phyloP scores from a whole-genome alignment of 2,329 filamentous ascomycete species.

The Thelonectria rubi region DNA sequence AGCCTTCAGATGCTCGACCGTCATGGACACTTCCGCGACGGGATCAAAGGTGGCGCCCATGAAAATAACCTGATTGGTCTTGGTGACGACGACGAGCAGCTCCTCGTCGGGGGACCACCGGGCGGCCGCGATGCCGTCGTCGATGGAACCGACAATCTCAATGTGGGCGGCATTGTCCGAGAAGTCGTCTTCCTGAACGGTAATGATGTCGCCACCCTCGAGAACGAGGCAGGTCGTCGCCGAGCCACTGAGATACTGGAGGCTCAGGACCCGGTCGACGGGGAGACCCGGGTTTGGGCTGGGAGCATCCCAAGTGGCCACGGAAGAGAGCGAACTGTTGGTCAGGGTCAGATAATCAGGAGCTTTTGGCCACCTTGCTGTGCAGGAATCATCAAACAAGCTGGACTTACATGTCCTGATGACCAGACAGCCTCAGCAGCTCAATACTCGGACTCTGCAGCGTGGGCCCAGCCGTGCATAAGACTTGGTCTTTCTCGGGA shows the following conservation, averaged over 20 bases:
- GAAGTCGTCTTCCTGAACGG: conserved; percentile 73
- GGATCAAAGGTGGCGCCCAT: conserved; percentile 94
- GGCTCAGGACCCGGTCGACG: conserved; percentile 77
- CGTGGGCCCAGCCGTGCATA: conserved; percentile 87
- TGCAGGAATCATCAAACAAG: conserved; percentile 17
- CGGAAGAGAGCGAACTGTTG: conserved; percentile 46
- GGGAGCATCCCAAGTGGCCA: conserved; percentile 90
- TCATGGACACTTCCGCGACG: conserved; percentile 77
- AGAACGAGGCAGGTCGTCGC: conserved; percentile 82
- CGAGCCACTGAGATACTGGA: conserved; percentile 88
- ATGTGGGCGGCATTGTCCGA: conserved; percentile 74
- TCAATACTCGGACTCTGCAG: conserved; percentile 76
- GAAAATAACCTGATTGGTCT: conserved; percentile 80
- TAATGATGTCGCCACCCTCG: conserved; percentile 88
- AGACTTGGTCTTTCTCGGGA: conserved; percentile 75
- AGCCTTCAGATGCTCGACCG: conserved; percentile 79
- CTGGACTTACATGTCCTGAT: conserved; percentile 54
- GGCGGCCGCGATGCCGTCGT: conserved; percentile 88
- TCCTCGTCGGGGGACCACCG: conserved; percentile 97
- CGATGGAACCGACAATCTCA: conserved; percentile 94
- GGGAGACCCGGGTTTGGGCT: conserved; percentile 79
- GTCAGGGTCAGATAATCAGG: conserved; percentile 31
- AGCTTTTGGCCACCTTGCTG: background rate
- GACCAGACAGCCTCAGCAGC: conserved; percentile 65
- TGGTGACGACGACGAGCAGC: conserved; percentile 83